Evolutionary conservation across 129 eudicot species (phyloP), one percentile per base, ranked within the genome.

Genomic region (Tanacetum coccineum): DNA sequence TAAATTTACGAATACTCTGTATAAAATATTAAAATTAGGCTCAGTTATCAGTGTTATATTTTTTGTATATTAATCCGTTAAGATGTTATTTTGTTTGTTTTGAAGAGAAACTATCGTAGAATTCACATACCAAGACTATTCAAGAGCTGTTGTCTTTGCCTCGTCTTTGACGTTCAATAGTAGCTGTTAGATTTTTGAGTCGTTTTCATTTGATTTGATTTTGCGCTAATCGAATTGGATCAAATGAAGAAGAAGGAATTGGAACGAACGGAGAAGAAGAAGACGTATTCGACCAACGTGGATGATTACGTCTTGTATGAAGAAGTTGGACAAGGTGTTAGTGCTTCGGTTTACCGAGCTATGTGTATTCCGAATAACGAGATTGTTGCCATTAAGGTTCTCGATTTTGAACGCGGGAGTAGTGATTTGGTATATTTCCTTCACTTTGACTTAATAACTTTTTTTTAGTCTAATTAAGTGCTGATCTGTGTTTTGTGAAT

Each of bases 321-420:
- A 79, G 99, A 88, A 80, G 79, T 93, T 19, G 99, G 99, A 50
- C 83, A 79, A 46, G 99, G 99, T 36, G 95, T 80, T 13, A 93
- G 99, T 52, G 99, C 99, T 3, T 81, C 95, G 15, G 99, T 93
- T 73, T 79, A 76, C 68, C 95, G 99, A 39, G 96, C 99, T 13
- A 76, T 70, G 21, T 93, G 95, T 50, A 73, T 67, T 19, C 86
- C 95, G 2, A 68, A 39, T 75, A 76, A 86, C 49, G 99, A 93
- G 76, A 50, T 89, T 17, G 96, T 93, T 44, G 99, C 99, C 2
- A 78, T 93, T 73, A 93, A 93, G 74, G 79, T 87, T 50, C 87
- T 93, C 47, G 99, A 93, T 77, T 87, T 84, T 40, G 99, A 93
- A 68, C 92, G 99, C 26, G 80, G 66, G 48, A 88, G 84, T 36